Conservation (phyloP, 1,284 basidiomycete species). For the Salmacisia buchloeana region DNA sequence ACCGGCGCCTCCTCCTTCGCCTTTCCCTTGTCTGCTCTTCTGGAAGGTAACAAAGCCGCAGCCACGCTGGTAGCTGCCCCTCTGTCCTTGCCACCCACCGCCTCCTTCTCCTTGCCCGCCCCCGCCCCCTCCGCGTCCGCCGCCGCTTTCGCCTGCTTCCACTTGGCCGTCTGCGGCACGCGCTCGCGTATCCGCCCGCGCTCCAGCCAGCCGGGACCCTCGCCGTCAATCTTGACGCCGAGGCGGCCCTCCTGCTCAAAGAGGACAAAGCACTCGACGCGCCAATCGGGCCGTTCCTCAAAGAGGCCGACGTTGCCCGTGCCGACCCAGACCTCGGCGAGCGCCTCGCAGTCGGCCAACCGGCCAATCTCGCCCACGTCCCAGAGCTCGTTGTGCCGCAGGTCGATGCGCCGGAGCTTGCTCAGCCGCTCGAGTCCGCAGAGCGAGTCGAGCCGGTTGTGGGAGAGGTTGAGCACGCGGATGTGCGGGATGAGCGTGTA, state of each 20-base stretch:
- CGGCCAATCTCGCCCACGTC: slow-evolving; percentile 82
- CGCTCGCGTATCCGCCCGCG: slow-evolving; percentile 55
- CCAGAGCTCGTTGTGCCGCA: slow-evolving; percentile 73
- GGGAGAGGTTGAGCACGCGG: slow-evolving; percentile 36
- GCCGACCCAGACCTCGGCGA: slow-evolving; percentile 40
- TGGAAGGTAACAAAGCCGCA: not conserved
- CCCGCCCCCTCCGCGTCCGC: slow-evolving; percentile 10
- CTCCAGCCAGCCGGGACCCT: slow-evolving; percentile 70
- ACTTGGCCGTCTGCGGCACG: slow-evolving; percentile 16
- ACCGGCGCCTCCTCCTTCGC: not conserved
- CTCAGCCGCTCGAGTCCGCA: slow-evolving; percentile 83
- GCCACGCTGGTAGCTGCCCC: not conserved
- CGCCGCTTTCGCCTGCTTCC: slow-evolving; percentile 7
- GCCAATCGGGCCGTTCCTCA: slow-evolving; percentile 55
- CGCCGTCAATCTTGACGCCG: slow-evolving; percentile 62
- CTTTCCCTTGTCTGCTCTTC: slow-evolving; percentile 5
- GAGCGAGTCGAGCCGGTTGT: slow-evolving; percentile 83
- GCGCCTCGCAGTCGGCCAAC: slow-evolving; percentile 71
- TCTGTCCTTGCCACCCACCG: too few relatives aligned
- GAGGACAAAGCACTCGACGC: slow-evolving; percentile 70
- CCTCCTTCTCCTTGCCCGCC: slow-evolving; percentile 1
- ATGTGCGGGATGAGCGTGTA: slow-evolving; percentile 30
- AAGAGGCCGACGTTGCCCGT: slow-evolving; percentile 32
- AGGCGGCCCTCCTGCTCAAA: slow-evolving; percentile 73
- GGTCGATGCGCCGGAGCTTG: slow-evolving; percentile 75